phyloP scores from a whole-genome alignment of 192 early-diverging fungal species.

The Gryganskiella cystojenkinii region DNA sequence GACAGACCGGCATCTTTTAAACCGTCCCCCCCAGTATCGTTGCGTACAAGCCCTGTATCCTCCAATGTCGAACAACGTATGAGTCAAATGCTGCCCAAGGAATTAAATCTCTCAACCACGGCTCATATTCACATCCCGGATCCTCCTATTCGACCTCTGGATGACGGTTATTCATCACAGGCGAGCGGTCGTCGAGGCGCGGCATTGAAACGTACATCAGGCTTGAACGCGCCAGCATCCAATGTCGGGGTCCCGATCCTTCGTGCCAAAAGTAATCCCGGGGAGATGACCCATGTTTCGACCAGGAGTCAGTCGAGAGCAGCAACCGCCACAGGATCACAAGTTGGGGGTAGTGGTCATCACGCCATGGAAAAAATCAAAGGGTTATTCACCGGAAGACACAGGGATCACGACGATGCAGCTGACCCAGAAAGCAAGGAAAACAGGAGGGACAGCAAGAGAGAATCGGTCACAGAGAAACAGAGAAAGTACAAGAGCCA shows the following conservation, averaged over 20 bases:
- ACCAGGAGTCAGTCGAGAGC: slow-evolving; percentile 7
- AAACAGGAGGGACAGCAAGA: slow-evolving; percentile 1
- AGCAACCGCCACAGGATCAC: neutral
- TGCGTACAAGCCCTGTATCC: neutral
- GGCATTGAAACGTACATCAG: slow-evolving; percentile 15
- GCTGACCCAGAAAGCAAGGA: slow-evolving; percentile 4
- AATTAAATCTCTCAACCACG: neutral
- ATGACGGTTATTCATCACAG: neutral
- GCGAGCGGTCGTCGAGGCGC: neutral
- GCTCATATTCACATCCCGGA: slow-evolving; percentile 16
- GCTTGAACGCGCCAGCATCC: neutral
- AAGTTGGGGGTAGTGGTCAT: slow-evolving; percentile 6
- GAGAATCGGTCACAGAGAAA: slow-evolving; percentile 34
- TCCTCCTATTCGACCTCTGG: slow-evolving; percentile 1
- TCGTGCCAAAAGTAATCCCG: slow-evolving; percentile 46
- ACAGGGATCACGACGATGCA: slow-evolving; percentile 21
- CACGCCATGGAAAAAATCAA: slow-evolving; percentile 41
- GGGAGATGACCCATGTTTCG: slow-evolving; percentile 14
- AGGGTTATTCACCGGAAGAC: slow-evolving; percentile 30
- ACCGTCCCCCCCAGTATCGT: neutral
- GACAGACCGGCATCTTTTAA: neutral
- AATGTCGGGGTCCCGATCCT: slow-evolving; percentile 27
- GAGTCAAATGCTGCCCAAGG: neutral
- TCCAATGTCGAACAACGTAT: neutral
- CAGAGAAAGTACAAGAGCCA: slow-evolving; percentile 45